Evolutionary conservation across 192 early-diverging fungal genomes (phyloP), one percentile per base, ranked within the genome.

Genomic region (Glomus cerebriforme): DNA sequence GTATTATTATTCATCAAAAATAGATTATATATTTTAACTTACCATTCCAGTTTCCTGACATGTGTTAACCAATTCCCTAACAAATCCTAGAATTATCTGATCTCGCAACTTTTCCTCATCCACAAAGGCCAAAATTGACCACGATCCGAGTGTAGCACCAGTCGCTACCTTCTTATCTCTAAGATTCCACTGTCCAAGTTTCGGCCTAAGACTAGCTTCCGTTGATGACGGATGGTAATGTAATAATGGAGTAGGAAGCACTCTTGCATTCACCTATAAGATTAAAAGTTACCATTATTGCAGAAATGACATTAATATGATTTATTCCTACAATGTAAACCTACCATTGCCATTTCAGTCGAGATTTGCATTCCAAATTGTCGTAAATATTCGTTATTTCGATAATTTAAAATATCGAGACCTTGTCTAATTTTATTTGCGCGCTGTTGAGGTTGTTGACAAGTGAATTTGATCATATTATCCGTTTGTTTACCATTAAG

Each of bases 401-500:
- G 79, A 82, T 93, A 90, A 45, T 87, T 81, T 6, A 97, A 82
- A 32, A 92, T 81, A 13, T 85, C 84, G 19, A 95, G 82, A 12
- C 91, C 93, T 26, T 91, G 85, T 17, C 84, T 86, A 77, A 98
- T 98, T 77, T 94, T 94, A 80, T 92, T 88, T 69, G 90, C 89
- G 74, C 96, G 93, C 87, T 59, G 88, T 86, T 1, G 97, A n/a
- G n/a, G 97, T 32, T 87, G 87, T 81, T 93, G 91, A 81, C 94
- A 95, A 0, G 96, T 96, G 79, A 95, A 95, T 43, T 91, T 94
- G 79, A 98, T 97, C 96, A 98, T 97, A 77, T 98, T 95, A 0
- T 94, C 92, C 0, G 96, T 97, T 86, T 96, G 92, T 45, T 83
- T 83, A 68, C 96, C 94, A 78, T 94, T 91, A 37, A 97, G 82